These are phyloP conservation scores for Hypoxylon crocopeplum DNA, from an alignment of 495 filamentous ascomycete species.

Conservation along the genomic window DNA sequence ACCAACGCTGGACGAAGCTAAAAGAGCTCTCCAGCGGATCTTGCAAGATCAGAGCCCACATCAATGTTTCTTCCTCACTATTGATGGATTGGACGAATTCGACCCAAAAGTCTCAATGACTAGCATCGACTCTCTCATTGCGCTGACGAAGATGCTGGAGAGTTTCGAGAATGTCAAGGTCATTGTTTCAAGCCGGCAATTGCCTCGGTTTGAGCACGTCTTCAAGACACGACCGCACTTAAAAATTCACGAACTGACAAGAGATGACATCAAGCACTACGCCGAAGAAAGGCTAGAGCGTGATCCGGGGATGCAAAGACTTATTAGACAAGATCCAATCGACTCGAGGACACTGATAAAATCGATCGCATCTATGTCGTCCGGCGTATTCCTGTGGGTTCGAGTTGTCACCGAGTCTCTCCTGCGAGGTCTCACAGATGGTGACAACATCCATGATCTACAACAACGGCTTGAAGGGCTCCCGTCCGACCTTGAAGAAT, in stretches of 20 bases:
- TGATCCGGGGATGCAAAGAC: neutral
- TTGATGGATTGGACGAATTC: conserved; percentile 20
- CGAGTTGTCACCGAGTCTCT: conserved; percentile 35
- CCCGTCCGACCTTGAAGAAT: conserved; percentile 26
- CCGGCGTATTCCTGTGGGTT: conserved; percentile 55
- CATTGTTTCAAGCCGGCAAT: conserved; percentile 3
- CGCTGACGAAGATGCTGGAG: neutral
- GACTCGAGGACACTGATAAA: conserved; percentile 15
- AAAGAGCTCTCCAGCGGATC: neutral
- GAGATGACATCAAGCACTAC: conserved; percentile 2
- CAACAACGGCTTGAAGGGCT: conserved; percentile 12
- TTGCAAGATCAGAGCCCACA: neutral
- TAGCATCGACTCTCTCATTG: neutral
- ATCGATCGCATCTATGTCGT: conserved; percentile 36
- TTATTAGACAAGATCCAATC: neutral
- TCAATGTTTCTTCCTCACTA: conserved; percentile 4
- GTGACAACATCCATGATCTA: conserved; percentile 25
- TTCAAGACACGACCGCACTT: neutral
- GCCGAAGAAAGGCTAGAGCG: neutral
- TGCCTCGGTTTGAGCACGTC: neutral
- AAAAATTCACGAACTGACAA: conserved; percentile 6
- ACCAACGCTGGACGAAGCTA: neutral
- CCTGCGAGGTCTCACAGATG: conserved; percentile 26
- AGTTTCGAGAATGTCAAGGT: conserved; percentile 7
- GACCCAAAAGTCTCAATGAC: neutral